Base-by-base conservation (phyloP, 345 rosid species). In the Rhizophora mangle region DNA sequence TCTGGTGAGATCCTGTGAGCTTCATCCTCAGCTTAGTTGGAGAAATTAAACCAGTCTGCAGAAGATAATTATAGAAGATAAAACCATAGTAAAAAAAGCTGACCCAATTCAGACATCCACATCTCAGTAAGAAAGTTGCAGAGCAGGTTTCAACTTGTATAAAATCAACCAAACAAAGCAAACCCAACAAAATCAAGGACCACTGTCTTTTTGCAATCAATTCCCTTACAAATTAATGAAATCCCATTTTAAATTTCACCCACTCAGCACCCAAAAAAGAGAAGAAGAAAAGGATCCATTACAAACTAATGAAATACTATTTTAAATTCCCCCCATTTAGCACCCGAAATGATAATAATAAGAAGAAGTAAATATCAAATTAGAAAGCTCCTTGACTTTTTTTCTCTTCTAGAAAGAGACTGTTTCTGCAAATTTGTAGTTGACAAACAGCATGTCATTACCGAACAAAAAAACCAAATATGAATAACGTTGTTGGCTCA, bases 21-120 rank as follows among this genome's bases (percentile, higher is more conserved):
- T 85, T 92, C 97, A 92, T 87, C 85, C 99, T 76, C 71, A 95
- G 73, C 81, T 92, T 95, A 62, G 89, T 92, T 4, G 99, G 99
- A 30, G 99, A 95, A 63, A 90, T 90, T 36, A 90, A 78, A 47
- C 94, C 91, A 73, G 82, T 84, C 97, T 92, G 83, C 78, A 74
- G 32, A 34, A 19, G 21, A 15, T 5, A n/a, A 4, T 24, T 21
- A 56, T 16, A 56, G 30, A 24, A 2, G 3, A 60, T 8, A 24
- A 63, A 56, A 29, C 46, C 65, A 62, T 6, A 68, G 27, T 43
- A 37, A 73, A 65, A 24, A 24, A 20, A 30, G 34, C 46, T 65
- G 18, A 37, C 8, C 16, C 31, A 72, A 57, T 24, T 57, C 27
- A 37, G 54, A 4, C 65, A 56, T 53, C 46, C 62, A 32, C 72